phyloP scores from a whole-genome alignment of 495 filamentous ascomycete genomes.

The Penicillium riverlandense region DNA sequence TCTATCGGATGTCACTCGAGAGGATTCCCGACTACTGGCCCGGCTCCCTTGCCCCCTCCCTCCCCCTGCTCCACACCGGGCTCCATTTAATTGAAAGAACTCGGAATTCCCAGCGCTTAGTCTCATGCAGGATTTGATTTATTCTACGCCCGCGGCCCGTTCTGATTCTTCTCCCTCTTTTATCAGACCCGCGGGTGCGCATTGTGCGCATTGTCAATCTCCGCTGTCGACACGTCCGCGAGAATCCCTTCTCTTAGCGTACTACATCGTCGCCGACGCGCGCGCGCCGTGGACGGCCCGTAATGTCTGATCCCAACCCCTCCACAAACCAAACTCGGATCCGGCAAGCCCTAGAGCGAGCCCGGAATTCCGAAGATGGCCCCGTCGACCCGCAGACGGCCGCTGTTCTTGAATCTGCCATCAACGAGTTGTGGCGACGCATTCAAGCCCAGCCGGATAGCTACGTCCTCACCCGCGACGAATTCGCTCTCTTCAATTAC shows the following conservation, averaged over 20 bases:
- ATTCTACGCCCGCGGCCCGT: slow-evolving; percentile 1
- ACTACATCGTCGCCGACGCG: not conserved
- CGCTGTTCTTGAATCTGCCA: slow-evolving; percentile 46
- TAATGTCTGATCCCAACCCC: slow-evolving; percentile 12
- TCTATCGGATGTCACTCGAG: slow-evolving; percentile 9
- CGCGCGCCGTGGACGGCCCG: not conserved
- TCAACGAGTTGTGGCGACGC: slow-evolving; percentile 54
- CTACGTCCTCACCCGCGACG: slow-evolving; percentile 61
- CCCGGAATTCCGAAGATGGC: slow-evolving; percentile 55
- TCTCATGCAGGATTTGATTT: slow-evolving; percentile 11
- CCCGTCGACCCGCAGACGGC: slow-evolving; percentile 44
- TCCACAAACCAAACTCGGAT: slow-evolving; percentile 18
- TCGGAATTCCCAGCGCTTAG: slow-evolving; percentile 6
- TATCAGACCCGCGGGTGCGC: slow-evolving; percentile 3
- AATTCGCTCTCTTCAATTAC: slow-evolving; percentile 75
- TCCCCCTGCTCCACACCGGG: slow-evolving; percentile 19
- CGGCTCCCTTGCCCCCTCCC: slow-evolving; percentile 5
- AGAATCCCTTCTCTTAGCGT: not conserved
- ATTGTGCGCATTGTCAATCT: not conserved
- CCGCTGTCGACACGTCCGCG: not conserved
- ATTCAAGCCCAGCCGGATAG: slow-evolving; percentile 49
- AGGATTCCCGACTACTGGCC: slow-evolving; percentile 10
- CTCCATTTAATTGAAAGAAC: slow-evolving; percentile 18
- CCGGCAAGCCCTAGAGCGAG: slow-evolving; percentile 54
- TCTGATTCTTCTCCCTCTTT: slow-evolving; percentile 1